Base-by-base conservation (phyloP, 2,329 filamentous ascomycete species). In the Aspergillus ochraceoroseus region DNA sequence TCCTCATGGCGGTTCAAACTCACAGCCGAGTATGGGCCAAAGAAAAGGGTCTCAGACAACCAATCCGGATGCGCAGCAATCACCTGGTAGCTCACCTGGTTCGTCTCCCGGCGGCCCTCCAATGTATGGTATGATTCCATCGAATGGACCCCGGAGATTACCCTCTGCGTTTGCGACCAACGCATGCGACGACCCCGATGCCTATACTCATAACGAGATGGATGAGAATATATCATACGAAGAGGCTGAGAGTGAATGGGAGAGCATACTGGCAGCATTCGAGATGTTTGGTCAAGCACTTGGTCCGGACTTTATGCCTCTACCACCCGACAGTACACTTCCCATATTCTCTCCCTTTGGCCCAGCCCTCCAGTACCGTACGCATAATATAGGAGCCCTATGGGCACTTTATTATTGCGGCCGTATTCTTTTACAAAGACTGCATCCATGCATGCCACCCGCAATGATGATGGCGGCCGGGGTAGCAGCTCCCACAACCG, bases 391-490 rank as follows among this genome's bases (percentile, higher is more conserved):
- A 48, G 86, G 85, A 2, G 83, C 86, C 22, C 74, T 95, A 14
- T 95, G 88, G 87, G 80, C 85, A 58, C 83, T 89, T 49, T 89
- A 86, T 61, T 85, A 94, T 63, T 86, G 90, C 72, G 82, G 83
- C 0, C 74, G 87, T 32, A 90, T 96, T 42, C 75, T 89, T 38
- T 75, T 92, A n/a, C 73, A 90, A 44, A 77, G 92, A 22, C 75
- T 82, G 1, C 89, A 95, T 52, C 92, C 92, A 0, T 78, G 77
- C 15, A 95, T 95, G 88, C 90, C 89, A 0, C 87, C 90, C 0
- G 82, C 89, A 6, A 85, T 88, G 23, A 88, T 94, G 79, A 78
- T 88, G 54, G 88, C 92, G 2, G 87, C 87, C 0, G 84, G 83
- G 5, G 74, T 94, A 48, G 80, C 85, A 7, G 87, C 87, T 0